Evolutionary conservation across 257 asterid species (phyloP).

Genomic region (Paulownia fortunei): DNA sequence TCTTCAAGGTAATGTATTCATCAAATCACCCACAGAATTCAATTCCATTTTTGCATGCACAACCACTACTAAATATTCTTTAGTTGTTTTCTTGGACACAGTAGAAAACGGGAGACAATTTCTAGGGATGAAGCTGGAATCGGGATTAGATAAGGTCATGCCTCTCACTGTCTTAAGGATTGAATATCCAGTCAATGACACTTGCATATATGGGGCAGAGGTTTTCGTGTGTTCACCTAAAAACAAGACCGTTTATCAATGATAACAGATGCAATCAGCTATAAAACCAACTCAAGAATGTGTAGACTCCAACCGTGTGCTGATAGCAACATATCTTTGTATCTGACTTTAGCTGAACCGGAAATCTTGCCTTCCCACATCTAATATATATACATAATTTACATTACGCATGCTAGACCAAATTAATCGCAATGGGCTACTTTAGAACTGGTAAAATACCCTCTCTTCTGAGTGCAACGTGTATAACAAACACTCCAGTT

Average conservation of each 20-base stretch:
- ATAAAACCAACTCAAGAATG: slow-evolving; percentile 40
- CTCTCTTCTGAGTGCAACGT: background rate
- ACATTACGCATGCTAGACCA: slow-evolving; percentile 62
- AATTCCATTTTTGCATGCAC: background rate
- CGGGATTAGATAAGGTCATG: too few relatives aligned
- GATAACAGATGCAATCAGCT: slow-evolving; percentile 56
- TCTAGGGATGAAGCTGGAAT: too few relatives aligned
- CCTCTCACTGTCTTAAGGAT: too few relatives aligned
- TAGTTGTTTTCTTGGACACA: slow-evolving; percentile 31
- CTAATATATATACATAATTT: slow-evolving; percentile 59
- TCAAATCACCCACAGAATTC: background rate
- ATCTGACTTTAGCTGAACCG: slow-evolving; percentile 63
- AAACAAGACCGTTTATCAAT: slow-evolving; percentile 60
- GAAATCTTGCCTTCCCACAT: slow-evolving; percentile 42
- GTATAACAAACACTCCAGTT: background rate
- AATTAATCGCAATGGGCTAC: slow-evolving; percentile 42
- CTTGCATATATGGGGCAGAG: slow-evolving; percentile 69
- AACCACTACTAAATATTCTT: background rate
- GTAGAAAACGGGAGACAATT: slow-evolving; percentile 53
- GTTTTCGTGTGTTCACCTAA: slow-evolving; percentile 45
- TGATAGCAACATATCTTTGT: slow-evolving; percentile 55
- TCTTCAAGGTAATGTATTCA: slow-evolving; percentile 67
- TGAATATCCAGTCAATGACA: slow-evolving; percentile 53
- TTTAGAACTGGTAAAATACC: slow-evolving; percentile 54
- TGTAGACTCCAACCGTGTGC: too few relatives aligned